Percentiles rank a stretch among this genome's conserved stretches.
Conservation (phyloP, 176 grass and related monocot species). For the Pontederia paniculata region DNA sequence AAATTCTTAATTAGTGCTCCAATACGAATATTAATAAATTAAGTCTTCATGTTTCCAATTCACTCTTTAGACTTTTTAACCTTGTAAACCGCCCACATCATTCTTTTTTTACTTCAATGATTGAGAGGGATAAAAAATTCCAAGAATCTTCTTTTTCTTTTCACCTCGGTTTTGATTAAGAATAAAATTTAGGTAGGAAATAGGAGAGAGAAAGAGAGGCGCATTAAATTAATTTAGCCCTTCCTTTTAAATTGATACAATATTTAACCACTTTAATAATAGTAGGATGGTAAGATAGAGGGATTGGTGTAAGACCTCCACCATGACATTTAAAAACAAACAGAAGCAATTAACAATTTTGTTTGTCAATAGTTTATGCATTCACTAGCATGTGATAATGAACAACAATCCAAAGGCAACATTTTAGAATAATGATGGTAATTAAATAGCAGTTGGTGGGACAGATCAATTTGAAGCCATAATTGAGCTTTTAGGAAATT, state of each 20-base stretch:
- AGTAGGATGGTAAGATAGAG: background rate
- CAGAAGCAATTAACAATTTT: too few relatives aligned
- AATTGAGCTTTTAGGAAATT: too few relatives aligned
- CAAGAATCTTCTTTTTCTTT: background rate
- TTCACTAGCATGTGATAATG: background rate
- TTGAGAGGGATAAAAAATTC: background rate
- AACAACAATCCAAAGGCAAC: conserved; percentile 3
- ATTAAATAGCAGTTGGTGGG: background rate
- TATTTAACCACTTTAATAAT: background rate
- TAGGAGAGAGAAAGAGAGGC: too few relatives aligned
- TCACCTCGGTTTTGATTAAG: too few relatives aligned
- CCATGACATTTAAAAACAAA: background rate
- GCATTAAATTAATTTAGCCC: too few relatives aligned
- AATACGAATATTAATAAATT: too few relatives aligned
- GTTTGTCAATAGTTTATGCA: background rate
- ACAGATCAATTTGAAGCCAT: background rate
- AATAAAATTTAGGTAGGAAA: too few relatives aligned
- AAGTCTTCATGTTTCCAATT: too few relatives aligned
- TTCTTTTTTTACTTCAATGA: conserved; percentile 5
- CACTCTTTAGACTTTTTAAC: too few relatives aligned
- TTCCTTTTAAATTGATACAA: too few relatives aligned
- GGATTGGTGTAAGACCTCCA: background rate
- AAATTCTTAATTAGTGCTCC: too few relatives aligned
- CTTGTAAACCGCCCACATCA: background rate
- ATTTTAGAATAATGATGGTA: background rate